These are phyloP conservation scores for Chaetomiaceae sp. DNA, from an alignment of 2,329 filamentous ascomycete species.

Conservation along the genomic window DNA sequence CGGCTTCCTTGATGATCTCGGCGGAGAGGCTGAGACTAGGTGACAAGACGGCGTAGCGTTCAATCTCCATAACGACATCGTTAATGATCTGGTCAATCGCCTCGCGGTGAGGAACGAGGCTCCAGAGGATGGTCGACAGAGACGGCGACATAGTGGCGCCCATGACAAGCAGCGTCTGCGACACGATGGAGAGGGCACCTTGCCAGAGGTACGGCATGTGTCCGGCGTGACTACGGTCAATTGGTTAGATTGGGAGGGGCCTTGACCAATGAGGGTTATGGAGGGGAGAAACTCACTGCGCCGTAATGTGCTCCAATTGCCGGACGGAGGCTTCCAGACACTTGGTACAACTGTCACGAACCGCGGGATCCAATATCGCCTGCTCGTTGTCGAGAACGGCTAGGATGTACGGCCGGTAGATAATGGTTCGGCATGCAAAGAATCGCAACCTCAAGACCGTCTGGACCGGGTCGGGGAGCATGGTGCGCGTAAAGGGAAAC, in stretches of 20 bases:
- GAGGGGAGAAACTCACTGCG: slow-evolving; percentile 54
- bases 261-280: slow-evolving; percentile 15
- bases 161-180: slow-evolving; percentile 77
- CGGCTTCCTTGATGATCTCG: slow-evolving; percentile 76
- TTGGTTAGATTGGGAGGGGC: slow-evolving; percentile 34
- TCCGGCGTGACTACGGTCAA: slow-evolving; percentile 60
- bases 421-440: slow-evolving; percentile 81
- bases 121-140: slow-evolving; percentile 59
- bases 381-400: slow-evolving; percentile 75
- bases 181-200: slow-evolving; percentile 76
- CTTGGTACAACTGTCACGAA: slow-evolving; percentile 73
- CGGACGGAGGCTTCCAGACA: slow-evolving; percentile 75
- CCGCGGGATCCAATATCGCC: slow-evolving; percentile 63
- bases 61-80: slow-evolving; percentile 70
- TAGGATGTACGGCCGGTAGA: slow-evolving; percentile 78
- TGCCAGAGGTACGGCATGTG: slow-evolving; percentile 86
- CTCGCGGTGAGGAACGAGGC: slow-evolving; percentile 50
- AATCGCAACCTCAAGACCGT: slow-evolving; percentile 75
- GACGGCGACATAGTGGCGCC: slow-evolving; percentile 76
- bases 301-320: slow-evolving; percentile 72
- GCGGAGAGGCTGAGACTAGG: slow-evolving; percentile 72
- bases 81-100: slow-evolving; percentile 72
- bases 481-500: slow-evolving; percentile 66
- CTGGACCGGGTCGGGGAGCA: slow-evolving; percentile 68
- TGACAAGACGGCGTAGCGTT: slow-evolving; percentile 67